These are phyloP conservation scores for Arthrobotrys iridis DNA, from an alignment of 2,329 filamentous ascomycete species.

Conservation along the genomic window DNA sequence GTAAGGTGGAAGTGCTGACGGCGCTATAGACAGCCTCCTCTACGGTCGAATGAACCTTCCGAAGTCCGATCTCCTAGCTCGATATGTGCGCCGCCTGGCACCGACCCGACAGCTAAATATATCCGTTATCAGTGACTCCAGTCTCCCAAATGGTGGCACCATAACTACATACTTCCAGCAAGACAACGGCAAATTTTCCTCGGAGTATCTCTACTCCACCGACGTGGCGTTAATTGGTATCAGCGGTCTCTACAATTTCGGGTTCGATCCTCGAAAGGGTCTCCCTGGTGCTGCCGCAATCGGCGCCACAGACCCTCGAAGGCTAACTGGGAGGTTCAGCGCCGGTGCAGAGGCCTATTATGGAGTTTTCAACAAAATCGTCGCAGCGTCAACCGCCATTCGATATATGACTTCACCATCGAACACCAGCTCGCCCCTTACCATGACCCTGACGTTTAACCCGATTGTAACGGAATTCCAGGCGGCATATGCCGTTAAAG, in stretches of 20 bases:
- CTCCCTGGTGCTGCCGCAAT: constrained; percentile 55
- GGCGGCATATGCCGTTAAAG: constrained; percentile 89
- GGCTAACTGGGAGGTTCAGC: constrained; percentile 82
- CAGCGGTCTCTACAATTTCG: constrained; percentile 93
- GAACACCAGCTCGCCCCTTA: constrained; percentile 86
- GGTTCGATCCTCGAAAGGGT: constrained; percentile 70
- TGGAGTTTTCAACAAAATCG: constrained; percentile 90
- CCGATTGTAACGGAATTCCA: constrained; percentile 93
- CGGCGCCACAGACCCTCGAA: constrained; percentile 64
- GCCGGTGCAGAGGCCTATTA: constrained; percentile 95
- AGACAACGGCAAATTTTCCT: constrained; percentile 84
- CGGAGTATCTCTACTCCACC: constrained; percentile 90
- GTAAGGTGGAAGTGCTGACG: constrained; percentile 31
- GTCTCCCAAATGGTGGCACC: constrained; percentile 78
- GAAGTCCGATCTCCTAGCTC: constrained; percentile 82
- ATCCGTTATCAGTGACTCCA: constrained; percentile 77
- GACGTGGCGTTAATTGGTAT: constrained; percentile 89
- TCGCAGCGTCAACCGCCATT: constrained; percentile 86
- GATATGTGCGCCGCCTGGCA: constrained; percentile 81
- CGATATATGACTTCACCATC: constrained; percentile 87
- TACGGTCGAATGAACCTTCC: constrained; percentile 85
- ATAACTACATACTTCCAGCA: constrained; percentile 74
- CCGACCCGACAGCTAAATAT: constrained; percentile 82
- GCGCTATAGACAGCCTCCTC: constrained; percentile 68
- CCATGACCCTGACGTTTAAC: constrained; percentile 90